Conservation (phyloP, 2,329 filamentous ascomycete genomes). For the Fusarium sp. region DNA sequence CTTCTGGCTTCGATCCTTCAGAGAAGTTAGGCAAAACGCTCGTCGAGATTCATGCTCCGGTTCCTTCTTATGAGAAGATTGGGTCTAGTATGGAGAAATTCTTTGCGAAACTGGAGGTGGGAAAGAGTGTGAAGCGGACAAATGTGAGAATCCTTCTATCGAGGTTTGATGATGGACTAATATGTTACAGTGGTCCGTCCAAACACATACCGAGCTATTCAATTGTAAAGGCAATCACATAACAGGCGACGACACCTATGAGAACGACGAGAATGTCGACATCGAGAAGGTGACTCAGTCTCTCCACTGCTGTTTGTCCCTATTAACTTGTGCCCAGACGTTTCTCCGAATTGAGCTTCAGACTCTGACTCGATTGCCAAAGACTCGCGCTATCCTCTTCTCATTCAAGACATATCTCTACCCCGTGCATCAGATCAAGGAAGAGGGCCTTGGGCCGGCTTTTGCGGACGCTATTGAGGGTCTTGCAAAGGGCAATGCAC, state of each 20-base stretch:
- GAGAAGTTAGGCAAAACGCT: slow-evolving; percentile 61
- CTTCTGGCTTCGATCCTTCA: slow-evolving; percentile 63
- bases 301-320: too few relatives aligned
- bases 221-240: slow-evolving; percentile 32
- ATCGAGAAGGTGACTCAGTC: slow-evolving; percentile 10
- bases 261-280: slow-evolving; percentile 12
- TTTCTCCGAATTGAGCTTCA: slow-evolving; percentile 34
- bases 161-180: background rate
- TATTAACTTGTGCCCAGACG: too few relatives aligned
- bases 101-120: slow-evolving; percentile 60
- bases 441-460: slow-evolving; percentile 24
- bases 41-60: slow-evolving; percentile 55
- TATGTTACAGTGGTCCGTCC: slow-evolving; percentile 36
- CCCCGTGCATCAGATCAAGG: slow-evolving; percentile 27
- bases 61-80: slow-evolving; percentile 66
- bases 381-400: slow-evolving; percentile 30
- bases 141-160: slow-evolving; percentile 54
- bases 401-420: slow-evolving; percentile 39
- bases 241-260: slow-evolving; percentile 22
- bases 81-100: slow-evolving; percentile 66
- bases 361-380: slow-evolving; percentile 29
- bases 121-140: slow-evolving; percentile 60
- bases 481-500: slow-evolving; percentile 29
- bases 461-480: slow-evolving; percentile 37
- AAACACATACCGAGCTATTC: slow-evolving; percentile 35